phyloP scores from a whole-genome alignment of 129 eudicot genomes.

The Flaveria ramosissima region DNA sequence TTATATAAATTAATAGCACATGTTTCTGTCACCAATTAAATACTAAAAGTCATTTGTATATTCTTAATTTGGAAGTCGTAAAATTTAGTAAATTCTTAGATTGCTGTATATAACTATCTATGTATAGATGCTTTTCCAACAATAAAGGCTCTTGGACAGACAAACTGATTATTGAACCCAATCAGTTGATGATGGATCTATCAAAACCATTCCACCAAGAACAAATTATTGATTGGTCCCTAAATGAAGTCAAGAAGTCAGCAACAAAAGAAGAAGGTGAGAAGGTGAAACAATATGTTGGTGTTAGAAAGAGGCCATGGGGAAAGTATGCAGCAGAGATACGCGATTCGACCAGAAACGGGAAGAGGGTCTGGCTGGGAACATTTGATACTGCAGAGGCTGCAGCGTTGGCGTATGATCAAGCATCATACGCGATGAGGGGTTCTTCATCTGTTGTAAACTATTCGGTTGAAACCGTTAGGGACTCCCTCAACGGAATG shows the following conservation, averaged over 20 bases:
- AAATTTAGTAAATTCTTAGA: background rate
- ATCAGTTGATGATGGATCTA: background rate
- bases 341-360: too few species aligned
- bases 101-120: background rate
- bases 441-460: too few species aligned
- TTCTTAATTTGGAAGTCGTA: background rate
- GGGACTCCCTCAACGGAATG: conserved; percentile 40
- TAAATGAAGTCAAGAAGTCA: background rate
- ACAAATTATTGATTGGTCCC: background rate
- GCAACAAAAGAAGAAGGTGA: conserved; percentile 25
- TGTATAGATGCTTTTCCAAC: background rate
- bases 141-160: background rate
- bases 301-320: conserved; percentile 54
- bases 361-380: too few species aligned
- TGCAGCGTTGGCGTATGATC: too few species aligned
- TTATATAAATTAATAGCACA: background rate
- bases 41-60: background rate
- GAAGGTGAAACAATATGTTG: conserved; percentile 41
- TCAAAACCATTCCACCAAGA: background rate
- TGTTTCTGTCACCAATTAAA: background rate
- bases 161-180: background rate
- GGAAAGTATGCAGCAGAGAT: conserved; percentile 62
- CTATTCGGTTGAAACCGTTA: too few species aligned
- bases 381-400: too few species aligned
- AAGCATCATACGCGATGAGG: too few species aligned